Evolutionary conservation across 257 asterid species (phyloP), one percentile per base, ranked within the genome.

Genomic region (Fraxinus quadrangulata): DNA sequence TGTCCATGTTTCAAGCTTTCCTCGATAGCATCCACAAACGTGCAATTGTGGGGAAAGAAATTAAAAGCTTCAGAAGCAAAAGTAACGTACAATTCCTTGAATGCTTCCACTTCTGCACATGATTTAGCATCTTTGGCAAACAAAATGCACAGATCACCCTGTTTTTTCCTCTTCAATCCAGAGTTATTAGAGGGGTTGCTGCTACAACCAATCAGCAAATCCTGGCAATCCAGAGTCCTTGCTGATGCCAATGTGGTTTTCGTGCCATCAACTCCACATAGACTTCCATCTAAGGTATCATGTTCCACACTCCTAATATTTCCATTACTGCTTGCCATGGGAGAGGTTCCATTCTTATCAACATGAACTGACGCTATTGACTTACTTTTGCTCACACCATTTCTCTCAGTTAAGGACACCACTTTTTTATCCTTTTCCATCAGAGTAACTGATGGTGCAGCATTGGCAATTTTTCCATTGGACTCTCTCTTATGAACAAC

Each of bases 21-120:
- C 69, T 63, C 9, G 17, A 3, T 26, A 10, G 26, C 6, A 63
- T 12, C 19, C 36, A 63, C 8, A 63, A 63, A 63, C 0, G 16
- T 63, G 69, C 34, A 63, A 9, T 24, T 13, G 36, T 3, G 17
- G 19, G 69, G 69, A 63, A 63, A 63, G n/a, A 70, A 68, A 19
- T 66, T 59, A 82, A 73, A 67, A 56, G 71, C 71, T 70, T 45
- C 74, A 67, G 70, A 78, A 68, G 66, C 26, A 69, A 30, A n/a
- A 75, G 63, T 49, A 86, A 82, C 98, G 67, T 91, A 96, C 99
- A 74, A 77, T 86, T 90, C 85, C 83, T 90, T 93, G 82, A 92
- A 88, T 23, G 89, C 93, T 81, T 90, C 96, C 85, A 93, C 89
- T 82, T 88, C 71, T 24, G 85, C 83, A 73, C 78, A 82, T 80